Percentiles rank a stretch among this genome's conserved stretches.
These are phyloP conservation scores for Lactarius hengduanensis DNA, from an alignment of 768 basidiomycete genomes.

Conservation along the genomic window DNA sequence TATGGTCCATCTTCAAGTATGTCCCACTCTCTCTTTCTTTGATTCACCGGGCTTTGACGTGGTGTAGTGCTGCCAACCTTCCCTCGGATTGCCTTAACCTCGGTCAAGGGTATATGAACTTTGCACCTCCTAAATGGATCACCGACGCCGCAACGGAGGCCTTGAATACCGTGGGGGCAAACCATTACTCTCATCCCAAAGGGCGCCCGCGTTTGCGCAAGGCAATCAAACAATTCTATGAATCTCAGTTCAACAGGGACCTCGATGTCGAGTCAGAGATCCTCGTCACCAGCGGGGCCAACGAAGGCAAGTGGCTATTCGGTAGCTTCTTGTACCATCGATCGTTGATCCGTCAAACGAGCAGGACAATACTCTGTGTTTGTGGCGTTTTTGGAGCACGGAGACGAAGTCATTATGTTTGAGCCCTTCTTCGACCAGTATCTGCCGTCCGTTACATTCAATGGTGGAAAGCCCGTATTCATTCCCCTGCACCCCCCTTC, in stretches of 20 bases:
- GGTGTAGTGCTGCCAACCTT: constrained; percentile 73
- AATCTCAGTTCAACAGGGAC: constrained; percentile 59
- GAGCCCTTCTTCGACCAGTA: constrained; percentile 99
- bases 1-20: constrained; percentile 91
- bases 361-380: constrained; percentile 93
- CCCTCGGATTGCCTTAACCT: constrained; percentile 94
- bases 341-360: constrained; percentile 5
- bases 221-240: constrained; percentile 82
- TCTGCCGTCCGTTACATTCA: constrained; percentile 89
- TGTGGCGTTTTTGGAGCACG: constrained; percentile 85
- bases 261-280: constrained; percentile 87
- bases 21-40: constrained; percentile 13
- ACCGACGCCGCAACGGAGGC: constrained; percentile 70
- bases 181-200: constrained; percentile 91
- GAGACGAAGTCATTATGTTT: constrained; percentile 98
- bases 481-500: constrained; percentile 92
- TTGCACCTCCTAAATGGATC: constrained; percentile 79
- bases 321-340: constrained; percentile 1
- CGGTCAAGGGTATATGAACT: constrained; percentile 91
- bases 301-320: constrained; percentile 65
- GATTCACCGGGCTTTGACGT: constrained; percentile 19
- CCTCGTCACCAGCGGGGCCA: constrained; percentile 93
- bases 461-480: constrained; percentile 89
- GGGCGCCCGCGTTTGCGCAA: constrained; percentile 85
- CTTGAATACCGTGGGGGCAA: constrained; percentile 56